These are phyloP conservation scores for Saccharomycopsis sp. DNA, from an alignment of 805 yeast genomes.

Conservation along the genomic window DNA sequence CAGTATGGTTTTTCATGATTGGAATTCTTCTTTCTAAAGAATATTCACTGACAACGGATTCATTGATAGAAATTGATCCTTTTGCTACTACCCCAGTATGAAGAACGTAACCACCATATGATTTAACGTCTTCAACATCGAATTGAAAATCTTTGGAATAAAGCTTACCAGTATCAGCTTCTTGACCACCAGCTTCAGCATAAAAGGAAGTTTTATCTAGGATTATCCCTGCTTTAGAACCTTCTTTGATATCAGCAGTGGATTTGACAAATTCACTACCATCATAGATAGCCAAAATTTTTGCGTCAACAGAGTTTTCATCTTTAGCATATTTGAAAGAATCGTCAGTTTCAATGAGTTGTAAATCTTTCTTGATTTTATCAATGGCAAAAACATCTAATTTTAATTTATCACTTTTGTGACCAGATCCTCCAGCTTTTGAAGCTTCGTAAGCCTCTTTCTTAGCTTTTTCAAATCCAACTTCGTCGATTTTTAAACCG, in stretches of 20 bases:
- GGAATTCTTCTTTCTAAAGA: constrained; percentile 95
- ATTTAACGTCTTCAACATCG: constrained; percentile 84
- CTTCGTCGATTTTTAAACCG: constrained; percentile 84
- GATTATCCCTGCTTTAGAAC: constrained; percentile 51
- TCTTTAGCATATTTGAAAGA: constrained; percentile 59
- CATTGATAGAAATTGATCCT: constrained; percentile 44
- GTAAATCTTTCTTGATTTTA: constrained; percentile 46
- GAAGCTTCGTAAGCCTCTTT: constrained; percentile 89
- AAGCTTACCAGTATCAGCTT: constrained; percentile 79
- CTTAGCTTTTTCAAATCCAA: constrained; percentile 85
- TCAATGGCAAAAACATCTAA: constrained; percentile 88
- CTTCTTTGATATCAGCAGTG: constrained; percentile 31
- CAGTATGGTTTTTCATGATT: constrained; percentile 94
- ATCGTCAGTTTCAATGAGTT: constrained; percentile 77
- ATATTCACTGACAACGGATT: constrained; percentile 70
- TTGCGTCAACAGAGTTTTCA: constrained; percentile 63
- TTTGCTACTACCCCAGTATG: constrained; percentile 73
- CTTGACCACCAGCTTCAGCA: constrained; percentile 99
- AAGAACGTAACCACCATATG: constrained; percentile 87
- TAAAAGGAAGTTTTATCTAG: constrained; percentile 89
- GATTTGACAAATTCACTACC: constrained; percentile 50
- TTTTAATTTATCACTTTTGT: constrained; percentile 53
- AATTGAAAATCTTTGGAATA: constrained; percentile 65
- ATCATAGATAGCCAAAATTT: constrained; percentile 59
- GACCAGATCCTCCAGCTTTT: constrained; percentile 67